These are phyloP conservation scores for Teunomyces lycoperdinae DNA, from an alignment of 805 yeast species.

Conservation along the genomic window DNA sequence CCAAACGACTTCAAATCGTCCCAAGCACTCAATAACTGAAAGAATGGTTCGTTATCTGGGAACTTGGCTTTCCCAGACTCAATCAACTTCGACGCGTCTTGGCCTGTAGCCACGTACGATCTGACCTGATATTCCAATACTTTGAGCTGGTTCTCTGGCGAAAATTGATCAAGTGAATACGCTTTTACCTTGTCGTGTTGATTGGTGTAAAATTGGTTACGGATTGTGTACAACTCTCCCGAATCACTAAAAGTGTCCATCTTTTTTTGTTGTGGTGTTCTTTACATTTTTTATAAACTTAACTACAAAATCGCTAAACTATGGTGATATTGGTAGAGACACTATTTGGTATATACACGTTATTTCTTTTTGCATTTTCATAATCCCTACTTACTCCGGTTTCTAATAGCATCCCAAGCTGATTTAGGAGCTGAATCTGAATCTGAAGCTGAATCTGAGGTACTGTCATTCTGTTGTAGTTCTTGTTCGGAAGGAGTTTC, in stretches of 20 bases:
- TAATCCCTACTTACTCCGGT: neutral
- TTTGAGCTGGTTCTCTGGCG: slow-evolving; percentile 34
- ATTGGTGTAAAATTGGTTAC: slow-evolving; percentile 61
- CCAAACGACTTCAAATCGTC: slow-evolving; percentile 43
- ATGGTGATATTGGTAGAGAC: neutral
- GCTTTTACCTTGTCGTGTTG: slow-evolving; percentile 47
- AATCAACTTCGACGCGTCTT: slow-evolving; percentile 39
- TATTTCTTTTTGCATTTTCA: neutral
- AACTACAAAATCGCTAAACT: neutral
- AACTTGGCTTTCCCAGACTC: slow-evolving; percentile 32
- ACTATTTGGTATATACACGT: slow-evolving; percentile 1
- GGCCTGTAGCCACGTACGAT: slow-evolving; percentile 33
- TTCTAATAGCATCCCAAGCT: slow-evolving; percentile 21
- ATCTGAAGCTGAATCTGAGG: neutral
- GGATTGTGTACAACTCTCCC: slow-evolving; percentile 52
- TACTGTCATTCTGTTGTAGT: neutral
- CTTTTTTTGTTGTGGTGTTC: slow-evolving; percentile 5
- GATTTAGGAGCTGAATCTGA: slow-evolving; percentile 3
- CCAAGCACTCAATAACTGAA: slow-evolving; percentile 41
- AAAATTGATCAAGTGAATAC: slow-evolving; percentile 36
- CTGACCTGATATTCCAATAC: slow-evolving; percentile 42
- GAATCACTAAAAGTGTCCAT: slow-evolving; percentile 43
- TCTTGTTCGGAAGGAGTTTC: neutral
- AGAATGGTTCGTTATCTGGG: slow-evolving; percentile 33
- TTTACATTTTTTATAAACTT: neutral